These are phyloP conservation scores for Capsicum baccatum DNA, from an alignment of 257 asterid species.

Conservation along the genomic window DNA sequence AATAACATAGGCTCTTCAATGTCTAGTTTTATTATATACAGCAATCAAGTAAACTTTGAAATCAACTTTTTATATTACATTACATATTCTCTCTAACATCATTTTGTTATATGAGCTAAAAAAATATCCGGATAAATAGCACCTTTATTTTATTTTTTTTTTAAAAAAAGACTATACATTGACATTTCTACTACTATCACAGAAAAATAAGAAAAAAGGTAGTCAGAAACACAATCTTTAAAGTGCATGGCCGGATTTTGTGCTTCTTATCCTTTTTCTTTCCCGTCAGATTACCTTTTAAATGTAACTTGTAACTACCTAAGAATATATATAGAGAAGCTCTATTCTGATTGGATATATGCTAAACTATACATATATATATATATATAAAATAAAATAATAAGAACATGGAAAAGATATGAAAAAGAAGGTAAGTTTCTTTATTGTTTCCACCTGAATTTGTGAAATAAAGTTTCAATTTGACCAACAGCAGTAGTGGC, in stretches of 20 bases:
- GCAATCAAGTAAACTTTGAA: too few species aligned
- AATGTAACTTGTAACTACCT: not conserved
- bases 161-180: accelerated
- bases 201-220: not conserved
- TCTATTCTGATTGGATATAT: not conserved
- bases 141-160: too few species aligned
- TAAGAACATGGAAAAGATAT: not conserved
- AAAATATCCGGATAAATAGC: not conserved
- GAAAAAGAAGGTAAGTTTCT: not conserved
- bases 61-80: not conserved
- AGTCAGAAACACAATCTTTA: not conserved
- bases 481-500: not conserved
- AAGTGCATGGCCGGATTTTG: constrained; percentile 24
- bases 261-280: constrained; percentile 8
- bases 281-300: not conserved
- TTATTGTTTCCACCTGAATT: not conserved
- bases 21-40: too few species aligned
- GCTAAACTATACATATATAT: not conserved
- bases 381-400: not conserved
- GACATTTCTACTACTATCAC: not conserved
- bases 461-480: not conserved
- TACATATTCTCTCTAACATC: not conserved
- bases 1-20: too few species aligned
- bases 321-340: not conserved
- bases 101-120: accelerated